These are phyloP conservation scores for Discostella stelligera DNA, from an alignment of 352 stramenopile species.

Conservation along the genomic window DNA sequence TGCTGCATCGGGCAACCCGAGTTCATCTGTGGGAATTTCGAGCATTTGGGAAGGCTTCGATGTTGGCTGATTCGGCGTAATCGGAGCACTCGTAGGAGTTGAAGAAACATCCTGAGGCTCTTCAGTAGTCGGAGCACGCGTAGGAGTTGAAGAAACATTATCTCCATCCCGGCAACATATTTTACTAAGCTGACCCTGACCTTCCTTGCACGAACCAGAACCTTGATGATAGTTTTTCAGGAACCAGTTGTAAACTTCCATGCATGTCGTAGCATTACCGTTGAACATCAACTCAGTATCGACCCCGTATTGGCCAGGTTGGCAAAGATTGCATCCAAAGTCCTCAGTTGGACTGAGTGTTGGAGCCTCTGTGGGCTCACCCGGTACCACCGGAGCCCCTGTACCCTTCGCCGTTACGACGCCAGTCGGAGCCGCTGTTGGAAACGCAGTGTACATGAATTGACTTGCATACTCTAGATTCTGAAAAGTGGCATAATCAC, in stretches of 20 bases:
- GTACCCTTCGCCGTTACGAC: slow-evolving; percentile 25
- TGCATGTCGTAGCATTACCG: slow-evolving; percentile 35
- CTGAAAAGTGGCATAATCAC: slow-evolving; percentile 39
- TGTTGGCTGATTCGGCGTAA: not conserved
- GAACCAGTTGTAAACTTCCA: slow-evolving; percentile 59
- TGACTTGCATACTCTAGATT: slow-evolving; percentile 46
- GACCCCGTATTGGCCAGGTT: slow-evolving; percentile 43
- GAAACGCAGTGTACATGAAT: slow-evolving; percentile 55
- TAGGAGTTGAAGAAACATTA: not conserved
- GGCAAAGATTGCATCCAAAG: slow-evolving; percentile 51
- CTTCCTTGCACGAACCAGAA: slow-evolving; percentile 29
- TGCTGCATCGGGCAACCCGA: slow-evolving; percentile 47
- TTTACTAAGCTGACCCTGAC: slow-evolving; percentile 29
- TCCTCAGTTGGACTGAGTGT: slow-evolving; percentile 27
- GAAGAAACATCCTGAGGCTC: not conserved
- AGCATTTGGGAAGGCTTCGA: slow-evolving; percentile 5
- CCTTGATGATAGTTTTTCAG: slow-evolving; percentile 44
- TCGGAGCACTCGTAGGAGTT: not conserved
- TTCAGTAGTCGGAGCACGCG: not conserved
- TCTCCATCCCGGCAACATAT: slow-evolving; percentile 39
- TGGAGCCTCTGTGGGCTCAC: slow-evolving; percentile 26
- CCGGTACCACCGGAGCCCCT: slow-evolving; percentile 28
- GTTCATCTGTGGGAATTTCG: slow-evolving; percentile 41
- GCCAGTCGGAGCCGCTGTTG: slow-evolving; percentile 32
- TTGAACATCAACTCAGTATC: slow-evolving; percentile 53